Evolutionary conservation across 2,329 filamentous ascomycete species (phyloP).

Genomic region (Cytospora piceicola): DNA sequence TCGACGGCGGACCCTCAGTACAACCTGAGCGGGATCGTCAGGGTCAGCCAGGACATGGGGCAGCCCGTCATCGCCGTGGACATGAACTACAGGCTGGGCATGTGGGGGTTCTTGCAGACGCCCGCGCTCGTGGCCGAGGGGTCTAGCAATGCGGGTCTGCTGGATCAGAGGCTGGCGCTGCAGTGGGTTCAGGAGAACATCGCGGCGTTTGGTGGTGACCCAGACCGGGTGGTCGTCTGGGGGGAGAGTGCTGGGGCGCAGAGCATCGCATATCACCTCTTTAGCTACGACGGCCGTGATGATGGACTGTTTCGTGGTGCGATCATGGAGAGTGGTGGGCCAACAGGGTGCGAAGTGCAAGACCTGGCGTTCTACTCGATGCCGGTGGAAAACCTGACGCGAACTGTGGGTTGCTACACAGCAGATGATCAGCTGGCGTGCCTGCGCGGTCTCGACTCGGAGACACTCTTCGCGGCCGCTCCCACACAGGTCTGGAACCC

Average conservation of each 20-base stretch:
- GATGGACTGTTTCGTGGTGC: conserved; percentile 58
- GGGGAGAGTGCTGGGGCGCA: conserved; percentile 50
- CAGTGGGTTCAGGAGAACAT: conserved; percentile 60
- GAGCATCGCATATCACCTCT: conserved; percentile 52
- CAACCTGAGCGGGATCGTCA: conserved; percentile 66
- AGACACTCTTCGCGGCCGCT: conserved; percentile 41
- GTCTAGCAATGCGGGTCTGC: conserved; percentile 53
- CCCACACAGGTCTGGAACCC: conserved; percentile 47
- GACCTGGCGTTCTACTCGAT: conserved; percentile 42
- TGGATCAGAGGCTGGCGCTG: conserved; percentile 54
- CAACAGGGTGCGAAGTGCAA: conserved; percentile 35
- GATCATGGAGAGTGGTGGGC: conserved; percentile 56
- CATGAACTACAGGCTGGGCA: conserved; percentile 57
- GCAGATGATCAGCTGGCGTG: conserved; percentile 43
- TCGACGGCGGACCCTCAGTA: conserved; percentile 59
- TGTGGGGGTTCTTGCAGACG: conserved; percentile 58
- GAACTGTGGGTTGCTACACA: conserved; percentile 39
- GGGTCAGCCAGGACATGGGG: conserved; percentile 53
- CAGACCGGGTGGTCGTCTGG: conserved; percentile 52
- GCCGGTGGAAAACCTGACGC: conserved; percentile 42
- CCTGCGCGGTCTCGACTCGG: conserved; percentile 41
- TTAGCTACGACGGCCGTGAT: conserved; percentile 59
- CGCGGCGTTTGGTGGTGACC: conserved; percentile 53
- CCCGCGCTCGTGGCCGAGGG: conserved; percentile 47
- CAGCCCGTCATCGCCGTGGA: conserved; percentile 58